Evolutionary conservation across 73 alveolate genomes (phyloP).

Genomic region (Paramecium primaurelia): DNA sequence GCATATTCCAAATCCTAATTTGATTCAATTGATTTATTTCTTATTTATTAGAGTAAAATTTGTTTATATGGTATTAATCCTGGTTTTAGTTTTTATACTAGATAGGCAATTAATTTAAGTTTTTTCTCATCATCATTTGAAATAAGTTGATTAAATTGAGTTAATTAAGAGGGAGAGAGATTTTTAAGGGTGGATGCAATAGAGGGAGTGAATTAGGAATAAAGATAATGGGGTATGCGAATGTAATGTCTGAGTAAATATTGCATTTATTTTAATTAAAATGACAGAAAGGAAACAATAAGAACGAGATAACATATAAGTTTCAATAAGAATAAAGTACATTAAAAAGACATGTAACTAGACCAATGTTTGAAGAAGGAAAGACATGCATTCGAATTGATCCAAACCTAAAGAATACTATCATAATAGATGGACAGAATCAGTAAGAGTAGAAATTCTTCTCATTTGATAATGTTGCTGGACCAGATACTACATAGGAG

Average conservation of each 20-base stretch:
- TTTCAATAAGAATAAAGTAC: constrained; percentile 39
- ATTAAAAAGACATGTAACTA: not conserved
- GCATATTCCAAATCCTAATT: constrained; percentile 20
- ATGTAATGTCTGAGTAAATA: not conserved
- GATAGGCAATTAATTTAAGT: not conserved
- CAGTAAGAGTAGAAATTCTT: constrained; percentile 42
- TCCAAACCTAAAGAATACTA: constrained; percentile 32
- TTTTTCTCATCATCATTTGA: not conserved
- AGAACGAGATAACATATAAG: constrained; percentile 35
- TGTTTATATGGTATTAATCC: not conserved
- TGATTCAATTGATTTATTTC: not conserved
- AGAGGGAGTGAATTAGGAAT: not conserved
- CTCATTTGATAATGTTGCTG: constrained; percentile 38
- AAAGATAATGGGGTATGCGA: not conserved
- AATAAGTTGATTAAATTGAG: not conserved
- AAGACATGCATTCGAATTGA: constrained; percentile 6
- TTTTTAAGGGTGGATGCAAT: not conserved
- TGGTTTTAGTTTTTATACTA: not conserved
- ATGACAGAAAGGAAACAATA: not conserved
- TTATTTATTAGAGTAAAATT: not conserved
- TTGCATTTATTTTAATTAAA: not conserved
- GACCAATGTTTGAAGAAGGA: constrained; percentile 37
- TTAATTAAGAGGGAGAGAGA: not conserved
- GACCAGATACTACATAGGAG: not conserved
- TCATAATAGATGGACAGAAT: not conserved